These are phyloP conservation scores for Ophiocytium majus DNA, from an alignment of 352 stramenopile genomes.

Conservation along the genomic window DNA sequence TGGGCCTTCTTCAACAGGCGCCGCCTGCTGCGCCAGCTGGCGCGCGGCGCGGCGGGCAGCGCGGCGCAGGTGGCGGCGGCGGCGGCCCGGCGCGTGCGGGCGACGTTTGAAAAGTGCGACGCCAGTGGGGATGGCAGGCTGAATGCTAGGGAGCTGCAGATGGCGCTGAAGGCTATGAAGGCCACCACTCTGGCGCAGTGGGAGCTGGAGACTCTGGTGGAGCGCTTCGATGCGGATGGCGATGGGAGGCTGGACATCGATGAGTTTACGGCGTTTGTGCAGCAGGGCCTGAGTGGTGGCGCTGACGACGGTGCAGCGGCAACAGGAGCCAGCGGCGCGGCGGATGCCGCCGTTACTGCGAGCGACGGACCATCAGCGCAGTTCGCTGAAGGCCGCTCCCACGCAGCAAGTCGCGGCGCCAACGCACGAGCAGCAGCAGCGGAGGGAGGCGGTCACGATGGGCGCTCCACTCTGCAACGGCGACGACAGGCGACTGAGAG, in stretches of 20 bases:
- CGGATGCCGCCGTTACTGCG: too few species aligned
- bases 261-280: slow-evolving; percentile 32
- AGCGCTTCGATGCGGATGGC: slow-evolving; percentile 36
- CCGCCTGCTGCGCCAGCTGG: slow-evolving; percentile 15
- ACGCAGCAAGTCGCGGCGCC: too few species aligned
- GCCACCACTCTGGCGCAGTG: background rate
- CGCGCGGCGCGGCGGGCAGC: background rate
- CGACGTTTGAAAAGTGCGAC: background rate
- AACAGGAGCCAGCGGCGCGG: too few species aligned
- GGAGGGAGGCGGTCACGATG: too few species aligned
- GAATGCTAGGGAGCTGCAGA: slow-evolving; percentile 26
- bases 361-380: too few species aligned
- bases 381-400: too few species aligned
- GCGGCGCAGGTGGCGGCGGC: slow-evolving; percentile 15
- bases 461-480: too few species aligned
- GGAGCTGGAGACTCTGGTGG: slow-evolving; percentile 34
- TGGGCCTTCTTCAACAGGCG: slow-evolving; percentile 52
- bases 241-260: slow-evolving; percentile 36
- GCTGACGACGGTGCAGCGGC: background rate
- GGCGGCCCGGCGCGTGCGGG: background rate
- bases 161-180: slow-evolving; percentile 22
- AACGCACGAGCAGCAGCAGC: too few species aligned
- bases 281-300: background rate
- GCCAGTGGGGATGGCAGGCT: slow-evolving; percentile 31
- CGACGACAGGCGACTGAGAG: too few species aligned